Percentiles rank a stretch among this genome's conserved stretches.
phyloP scores from a whole-genome alignment of 495 filamentous ascomycete genomes.

The Penicillium ochrochloron region DNA sequence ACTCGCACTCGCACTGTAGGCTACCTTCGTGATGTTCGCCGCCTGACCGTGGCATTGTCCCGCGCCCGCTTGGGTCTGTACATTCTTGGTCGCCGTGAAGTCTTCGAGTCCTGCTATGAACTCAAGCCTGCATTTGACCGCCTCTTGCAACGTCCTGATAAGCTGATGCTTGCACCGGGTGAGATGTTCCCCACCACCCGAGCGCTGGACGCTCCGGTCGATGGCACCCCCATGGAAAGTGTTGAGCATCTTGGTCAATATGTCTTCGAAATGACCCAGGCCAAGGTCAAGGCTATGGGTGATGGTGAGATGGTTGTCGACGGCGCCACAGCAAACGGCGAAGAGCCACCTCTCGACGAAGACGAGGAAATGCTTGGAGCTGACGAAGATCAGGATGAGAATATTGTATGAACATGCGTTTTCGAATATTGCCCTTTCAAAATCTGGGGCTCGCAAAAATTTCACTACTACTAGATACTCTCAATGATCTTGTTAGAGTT shows the following conservation, averaged over 20 bases:
- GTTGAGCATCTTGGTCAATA: constrained; percentile 96
- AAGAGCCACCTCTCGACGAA: constrained; percentile 52
- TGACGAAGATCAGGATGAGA: constrained; percentile 40
- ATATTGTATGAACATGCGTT: constrained; percentile 40
- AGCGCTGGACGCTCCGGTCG: constrained; percentile 59
- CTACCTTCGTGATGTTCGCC: constrained; percentile 90
- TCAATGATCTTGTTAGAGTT: neutral
- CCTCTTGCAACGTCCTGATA: constrained; percentile 71
- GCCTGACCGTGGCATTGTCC: constrained; percentile 95
- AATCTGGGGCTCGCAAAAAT: neutral
- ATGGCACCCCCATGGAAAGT: constrained; percentile 74
- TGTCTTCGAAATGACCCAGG: constrained; percentile 94
- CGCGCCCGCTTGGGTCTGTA: constrained; percentile 91
- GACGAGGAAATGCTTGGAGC: constrained; percentile 46
- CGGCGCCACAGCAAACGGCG: constrained; percentile 42
- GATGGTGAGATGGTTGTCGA: constrained; percentile 42
- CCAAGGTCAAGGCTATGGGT: constrained; percentile 71
- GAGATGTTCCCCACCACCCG: constrained; percentile 83
- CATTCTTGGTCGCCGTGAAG: constrained; percentile 84
- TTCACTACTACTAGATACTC: neutral
- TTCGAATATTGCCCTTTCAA: neutral
- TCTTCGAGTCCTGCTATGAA: constrained; percentile 90
- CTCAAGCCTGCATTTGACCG: constrained; percentile 83
- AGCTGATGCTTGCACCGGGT: constrained; percentile 76
- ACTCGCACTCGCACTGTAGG: constrained; percentile 88